phyloP scores from a whole-genome alignment of 495 filamentous ascomycete species.

The Neurospora discreta region DNA sequence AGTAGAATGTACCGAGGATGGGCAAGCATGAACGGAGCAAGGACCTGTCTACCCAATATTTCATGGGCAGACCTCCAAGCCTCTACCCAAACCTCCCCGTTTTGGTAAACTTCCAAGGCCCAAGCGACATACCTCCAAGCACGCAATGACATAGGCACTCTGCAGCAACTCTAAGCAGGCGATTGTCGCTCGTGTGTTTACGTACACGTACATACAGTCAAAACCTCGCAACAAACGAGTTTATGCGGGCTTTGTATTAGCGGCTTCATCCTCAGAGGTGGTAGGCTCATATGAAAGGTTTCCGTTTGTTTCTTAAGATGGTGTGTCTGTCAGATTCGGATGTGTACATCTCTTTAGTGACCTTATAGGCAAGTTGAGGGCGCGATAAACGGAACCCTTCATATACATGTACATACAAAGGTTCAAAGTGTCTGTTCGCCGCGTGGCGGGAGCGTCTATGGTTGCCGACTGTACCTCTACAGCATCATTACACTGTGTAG shows the following conservation, averaged over 20 bases:
- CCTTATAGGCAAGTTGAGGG: not conserved
- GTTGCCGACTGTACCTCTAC: too few species aligned
- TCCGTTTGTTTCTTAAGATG: not conserved
- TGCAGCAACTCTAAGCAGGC: not conserved
- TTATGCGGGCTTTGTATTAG: not conserved
- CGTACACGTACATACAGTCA: not conserved
- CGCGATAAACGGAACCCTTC: not conserved
- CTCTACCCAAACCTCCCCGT: not conserved
- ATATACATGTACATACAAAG: not conserved
- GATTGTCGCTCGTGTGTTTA: not conserved
- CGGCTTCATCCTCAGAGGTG: not conserved
- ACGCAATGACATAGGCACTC: not conserved
- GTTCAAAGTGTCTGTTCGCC: not conserved
- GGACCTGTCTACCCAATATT: not conserved
- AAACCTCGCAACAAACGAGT: not conserved
- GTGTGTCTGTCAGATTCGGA: not conserved
- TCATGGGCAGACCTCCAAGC: not conserved
- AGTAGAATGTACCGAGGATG: not conserved
- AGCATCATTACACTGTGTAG: too few species aligned
- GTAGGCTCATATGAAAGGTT: not conserved
- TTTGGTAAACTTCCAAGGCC: not conserved
- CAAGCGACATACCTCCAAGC: not conserved
- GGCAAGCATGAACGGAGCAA: not conserved
- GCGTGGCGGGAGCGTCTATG: not conserved
- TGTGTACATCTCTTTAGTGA: not conserved